These are phyloP conservation scores for Zymoseptoria crescenta DNA, from an alignment of 2,329 filamentous ascomycete genomes.

Conservation along the genomic window DNA sequence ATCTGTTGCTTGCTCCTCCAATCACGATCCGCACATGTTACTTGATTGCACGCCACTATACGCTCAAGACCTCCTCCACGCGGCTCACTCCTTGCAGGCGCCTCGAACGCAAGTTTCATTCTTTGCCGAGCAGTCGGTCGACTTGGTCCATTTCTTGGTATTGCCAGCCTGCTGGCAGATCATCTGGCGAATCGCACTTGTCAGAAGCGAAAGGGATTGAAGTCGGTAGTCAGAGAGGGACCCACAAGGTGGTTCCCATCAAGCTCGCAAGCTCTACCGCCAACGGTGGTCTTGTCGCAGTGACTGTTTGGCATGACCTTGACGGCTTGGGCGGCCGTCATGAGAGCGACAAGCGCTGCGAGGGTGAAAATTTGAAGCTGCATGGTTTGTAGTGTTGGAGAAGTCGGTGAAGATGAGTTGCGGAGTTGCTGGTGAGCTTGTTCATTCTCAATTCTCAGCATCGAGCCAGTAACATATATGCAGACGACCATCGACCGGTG, in stretches of 20 bases:
- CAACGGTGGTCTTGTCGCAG: neutral
- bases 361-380: neutral
- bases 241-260: neutral
- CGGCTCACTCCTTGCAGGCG: neutral
- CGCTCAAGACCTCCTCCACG: neutral
- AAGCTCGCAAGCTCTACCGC: neutral
- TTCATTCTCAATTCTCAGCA: neutral
- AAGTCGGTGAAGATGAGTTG: neutral
- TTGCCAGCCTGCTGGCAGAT: neutral
- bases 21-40: neutral
- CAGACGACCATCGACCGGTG: neutral
- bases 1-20: neutral
- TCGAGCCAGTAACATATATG: neutral
- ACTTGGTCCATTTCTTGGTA: neutral
- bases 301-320: neutral
- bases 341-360: neutral
- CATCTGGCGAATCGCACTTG: neutral
- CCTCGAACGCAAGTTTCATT: neutral
- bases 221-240: neutral
- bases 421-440: neutral
- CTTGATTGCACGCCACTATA: neutral
- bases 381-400: neutral
- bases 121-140: neutral
- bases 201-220: neutral
- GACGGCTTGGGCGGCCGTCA: neutral